phyloP scores from a whole-genome alignment of 805 yeast genomes.

The Saturnispora halmiae region DNA sequence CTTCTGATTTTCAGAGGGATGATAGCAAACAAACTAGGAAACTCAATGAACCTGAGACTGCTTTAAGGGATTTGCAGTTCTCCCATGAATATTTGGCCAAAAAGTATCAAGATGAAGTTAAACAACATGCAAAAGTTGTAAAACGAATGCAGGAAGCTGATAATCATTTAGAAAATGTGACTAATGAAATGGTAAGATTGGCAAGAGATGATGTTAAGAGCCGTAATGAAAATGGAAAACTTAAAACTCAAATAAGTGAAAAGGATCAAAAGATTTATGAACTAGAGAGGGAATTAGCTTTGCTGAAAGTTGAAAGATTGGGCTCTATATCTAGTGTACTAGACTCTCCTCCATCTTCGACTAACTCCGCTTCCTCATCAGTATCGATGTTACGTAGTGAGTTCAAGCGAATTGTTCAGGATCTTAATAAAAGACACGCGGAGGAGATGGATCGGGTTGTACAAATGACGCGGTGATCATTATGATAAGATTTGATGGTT shows the following conservation, averaged over 20 bases:
- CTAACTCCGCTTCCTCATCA: not conserved
- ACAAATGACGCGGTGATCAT: conserved; percentile 8
- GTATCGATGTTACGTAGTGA: conserved; percentile 56
- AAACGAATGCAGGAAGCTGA: conserved; percentile 41
- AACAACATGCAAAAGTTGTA: conserved; percentile 40
- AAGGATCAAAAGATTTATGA: conserved; percentile 4
- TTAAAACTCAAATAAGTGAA: not conserved
- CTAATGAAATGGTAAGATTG: conserved; percentile 22
- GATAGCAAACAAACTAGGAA: not conserved
- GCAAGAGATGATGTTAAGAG: conserved; percentile 1
- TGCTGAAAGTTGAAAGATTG: not conserved
- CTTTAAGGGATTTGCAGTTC: conserved; percentile 58
- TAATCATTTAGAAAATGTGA: conserved; percentile 29
- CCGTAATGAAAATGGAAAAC: not conserved
- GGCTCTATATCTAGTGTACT: not conserved
- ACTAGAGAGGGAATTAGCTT: conserved; percentile 7
- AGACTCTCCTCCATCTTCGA: not conserved
- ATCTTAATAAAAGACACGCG: conserved; percentile 55
- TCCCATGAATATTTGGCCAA: conserved; percentile 62
- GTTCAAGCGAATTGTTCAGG: conserved; percentile 55
- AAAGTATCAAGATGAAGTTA: conserved; percentile 59
- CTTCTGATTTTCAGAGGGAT: too few relatives aligned
- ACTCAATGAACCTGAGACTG: conserved; percentile 26
- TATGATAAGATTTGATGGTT: not conserved
- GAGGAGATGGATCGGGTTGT: conserved; percentile 35